phyloP scores from a whole-genome alignment of 208 protist genomes.

The Wallacemonas collosoma region DNA sequence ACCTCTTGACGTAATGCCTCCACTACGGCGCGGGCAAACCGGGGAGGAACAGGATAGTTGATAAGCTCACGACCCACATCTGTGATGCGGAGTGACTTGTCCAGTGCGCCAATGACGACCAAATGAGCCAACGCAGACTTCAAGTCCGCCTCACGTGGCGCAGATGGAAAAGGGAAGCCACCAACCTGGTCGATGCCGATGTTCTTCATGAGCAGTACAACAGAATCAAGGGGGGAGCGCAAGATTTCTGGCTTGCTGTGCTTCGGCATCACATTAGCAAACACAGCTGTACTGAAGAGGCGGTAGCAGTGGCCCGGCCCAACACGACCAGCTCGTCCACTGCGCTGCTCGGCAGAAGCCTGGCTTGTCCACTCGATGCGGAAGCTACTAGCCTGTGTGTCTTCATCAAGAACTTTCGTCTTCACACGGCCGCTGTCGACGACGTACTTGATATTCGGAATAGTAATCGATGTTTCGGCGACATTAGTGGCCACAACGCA shows the following conservation, averaged over 20 bases:
- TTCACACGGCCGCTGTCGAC: constrained; percentile 98
- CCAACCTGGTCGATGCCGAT: constrained; percentile 87
- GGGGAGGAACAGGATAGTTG: constrained; percentile 81
- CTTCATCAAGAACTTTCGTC: constrained; percentile 96
- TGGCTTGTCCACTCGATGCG: constrained; percentile 97
- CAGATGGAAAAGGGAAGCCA: constrained; percentile 88
- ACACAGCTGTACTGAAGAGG: constrained; percentile 97
- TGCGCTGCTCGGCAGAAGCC: constrained; percentile 96
- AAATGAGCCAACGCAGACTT: constrained; percentile 77
- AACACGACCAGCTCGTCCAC: constrained; percentile 95
- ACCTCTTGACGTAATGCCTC: constrained; percentile 48
- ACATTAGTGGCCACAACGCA: constrained; percentile 99
- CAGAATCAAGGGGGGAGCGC: constrained; percentile 88
- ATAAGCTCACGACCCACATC: constrained; percentile 64
- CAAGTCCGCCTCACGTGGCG: constrained; percentile 69
- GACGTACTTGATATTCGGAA: constrained; percentile 98
- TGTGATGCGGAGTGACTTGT: constrained; percentile 64
- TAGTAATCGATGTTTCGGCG: constrained; percentile 99
- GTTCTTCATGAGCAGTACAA: constrained; percentile 93
- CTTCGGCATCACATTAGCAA: constrained; percentile 96
- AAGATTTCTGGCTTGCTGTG: constrained; percentile 95
- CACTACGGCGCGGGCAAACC: constrained; percentile 77
- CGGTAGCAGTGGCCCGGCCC: constrained; percentile 98
- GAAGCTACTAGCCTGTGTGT: constrained; percentile 97
- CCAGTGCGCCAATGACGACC: constrained; percentile 71